These are phyloP conservation scores for Yarrowia deformans DNA, from an alignment of 805 yeast species.

Conservation along the genomic window DNA sequence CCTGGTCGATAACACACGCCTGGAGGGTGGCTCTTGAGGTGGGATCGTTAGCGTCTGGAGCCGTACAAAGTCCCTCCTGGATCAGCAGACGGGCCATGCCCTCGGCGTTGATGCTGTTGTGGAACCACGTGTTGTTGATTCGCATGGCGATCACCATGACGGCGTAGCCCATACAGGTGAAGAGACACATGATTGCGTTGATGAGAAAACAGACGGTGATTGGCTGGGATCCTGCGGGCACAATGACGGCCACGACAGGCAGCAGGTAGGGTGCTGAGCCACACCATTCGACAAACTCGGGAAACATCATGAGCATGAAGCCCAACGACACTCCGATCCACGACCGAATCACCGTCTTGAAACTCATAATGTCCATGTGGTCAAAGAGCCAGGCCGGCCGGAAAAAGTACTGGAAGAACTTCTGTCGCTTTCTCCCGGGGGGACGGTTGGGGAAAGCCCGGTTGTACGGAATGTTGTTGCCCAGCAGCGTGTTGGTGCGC, in stretches of 20 bases:
- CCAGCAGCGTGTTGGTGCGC: slow-evolving; percentile 11
- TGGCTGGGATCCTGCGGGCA: slow-evolving; percentile 10
- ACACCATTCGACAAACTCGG: slow-evolving; percentile 12
- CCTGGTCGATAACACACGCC: neutral
- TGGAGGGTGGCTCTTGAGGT: neutral
- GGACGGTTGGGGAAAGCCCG: slow-evolving; percentile 27
- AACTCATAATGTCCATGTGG: neutral
- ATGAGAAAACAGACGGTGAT: slow-evolving; percentile 4
- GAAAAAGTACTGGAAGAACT: slow-evolving; percentile 2
- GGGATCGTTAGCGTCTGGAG: neutral
- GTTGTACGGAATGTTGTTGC: slow-evolving; percentile 30
- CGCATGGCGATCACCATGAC: slow-evolving; percentile 32
- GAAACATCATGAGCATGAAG: slow-evolving; percentile 26
- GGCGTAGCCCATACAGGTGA: slow-evolving; percentile 10
- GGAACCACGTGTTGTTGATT: slow-evolving; percentile 33
- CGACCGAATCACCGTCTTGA: slow-evolving; percentile 20
- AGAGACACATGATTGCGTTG: slow-evolving; percentile 32
- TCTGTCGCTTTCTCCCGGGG: neutral
- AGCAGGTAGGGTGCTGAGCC: slow-evolving; percentile 16
- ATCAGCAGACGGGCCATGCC: slow-evolving; percentile 1
- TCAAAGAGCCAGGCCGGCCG: slow-evolving; percentile 31
- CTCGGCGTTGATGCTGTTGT: slow-evolving; percentile 24
- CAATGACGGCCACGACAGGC: slow-evolving; percentile 23
- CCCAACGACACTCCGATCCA: slow-evolving; percentile 25
- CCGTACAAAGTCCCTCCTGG: slow-evolving; percentile 1